Evolutionary conservation across 768 basidiomycete species (phyloP).

Genomic region (Leccinum rimulosum): DNA sequence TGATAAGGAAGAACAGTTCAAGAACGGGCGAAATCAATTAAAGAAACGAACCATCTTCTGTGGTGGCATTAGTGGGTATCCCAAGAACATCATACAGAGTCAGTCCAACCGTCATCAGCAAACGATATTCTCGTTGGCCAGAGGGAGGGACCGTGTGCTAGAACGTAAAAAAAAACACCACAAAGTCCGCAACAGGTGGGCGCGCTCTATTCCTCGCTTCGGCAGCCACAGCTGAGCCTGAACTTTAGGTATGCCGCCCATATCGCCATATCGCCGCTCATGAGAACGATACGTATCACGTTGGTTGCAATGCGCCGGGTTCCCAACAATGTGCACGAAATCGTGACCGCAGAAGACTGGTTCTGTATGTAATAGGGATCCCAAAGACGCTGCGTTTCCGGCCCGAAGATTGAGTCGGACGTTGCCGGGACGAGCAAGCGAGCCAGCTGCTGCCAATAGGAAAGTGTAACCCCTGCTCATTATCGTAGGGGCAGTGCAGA

Average conservation of each 20-base stretch:
- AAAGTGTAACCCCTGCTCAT: too few species aligned
- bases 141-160: neutral
- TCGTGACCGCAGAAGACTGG: neutral
- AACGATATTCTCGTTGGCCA: neutral
- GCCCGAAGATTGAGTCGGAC: neutral
- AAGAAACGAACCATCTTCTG: conserved; percentile 47
- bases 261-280: neutral
- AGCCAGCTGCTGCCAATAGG: too few species aligned
- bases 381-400: neutral
- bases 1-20: neutral
- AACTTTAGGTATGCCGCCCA: neutral
- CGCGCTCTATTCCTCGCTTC: neutral
- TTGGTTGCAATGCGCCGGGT: neutral
- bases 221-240: neutral
- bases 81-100: conserved; percentile 46
- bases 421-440: neutral
- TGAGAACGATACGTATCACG: neutral
- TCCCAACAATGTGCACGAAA: neutral
- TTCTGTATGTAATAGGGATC: too few species aligned
- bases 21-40: neutral
- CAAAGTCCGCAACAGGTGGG: neutral
- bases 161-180: neutral
- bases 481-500: too few species aligned
- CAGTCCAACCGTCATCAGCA: conserved; percentile 32
- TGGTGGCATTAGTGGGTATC: conserved; percentile 41